phyloP scores from a whole-genome alignment of 2,329 filamentous ascomycete genomes.

The Aureobasidium sp. region DNA sequence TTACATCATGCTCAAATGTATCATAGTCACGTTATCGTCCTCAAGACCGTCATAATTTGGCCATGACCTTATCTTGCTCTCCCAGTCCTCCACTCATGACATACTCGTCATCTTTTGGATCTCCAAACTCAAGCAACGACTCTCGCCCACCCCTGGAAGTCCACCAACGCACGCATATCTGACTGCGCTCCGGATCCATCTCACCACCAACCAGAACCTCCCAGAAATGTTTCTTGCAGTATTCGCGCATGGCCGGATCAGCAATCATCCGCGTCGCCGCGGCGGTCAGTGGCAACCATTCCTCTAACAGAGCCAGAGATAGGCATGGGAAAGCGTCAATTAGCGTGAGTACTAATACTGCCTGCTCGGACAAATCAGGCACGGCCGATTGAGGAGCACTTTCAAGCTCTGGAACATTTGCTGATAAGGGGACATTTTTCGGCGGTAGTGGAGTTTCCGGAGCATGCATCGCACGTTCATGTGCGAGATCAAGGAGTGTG shows the following conservation, averaged over 20 bases:
- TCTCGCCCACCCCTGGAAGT: constrained; percentile 55
- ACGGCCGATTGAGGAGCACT: constrained; percentile 17
- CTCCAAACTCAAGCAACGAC: constrained; percentile 42
- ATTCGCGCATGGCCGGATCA: constrained; percentile 53
- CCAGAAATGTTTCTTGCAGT: constrained; percentile 66
- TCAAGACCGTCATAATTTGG: background rate
- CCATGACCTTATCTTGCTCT: constrained; percentile 16
- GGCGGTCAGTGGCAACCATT: constrained; percentile 70
- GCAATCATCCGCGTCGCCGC: constrained; percentile 57
- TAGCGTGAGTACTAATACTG: constrained; percentile 65
- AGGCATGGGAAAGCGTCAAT: constrained; percentile 72
- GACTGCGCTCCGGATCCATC: constrained; percentile 78
- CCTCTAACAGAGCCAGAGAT: constrained; percentile 59
- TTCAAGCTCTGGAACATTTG: constrained; percentile 12
- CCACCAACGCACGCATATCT: constrained; percentile 81
- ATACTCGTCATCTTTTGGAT: constrained; percentile 22
- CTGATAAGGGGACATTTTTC: constrained; percentile 17
- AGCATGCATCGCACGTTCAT: constrained; percentile 53
- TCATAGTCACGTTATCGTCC: background rate
- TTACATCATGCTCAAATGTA: background rate
- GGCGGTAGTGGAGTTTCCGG: constrained; percentile 35
- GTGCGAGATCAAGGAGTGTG: constrained; percentile 69
- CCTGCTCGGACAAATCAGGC: constrained; percentile 62
- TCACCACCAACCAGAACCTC: constrained; percentile 71
- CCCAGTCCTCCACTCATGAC: constrained; percentile 51